Evolutionary conservation across 164 flowering plant genomes (phyloP).

Genomic region (Santalum album): DNA sequence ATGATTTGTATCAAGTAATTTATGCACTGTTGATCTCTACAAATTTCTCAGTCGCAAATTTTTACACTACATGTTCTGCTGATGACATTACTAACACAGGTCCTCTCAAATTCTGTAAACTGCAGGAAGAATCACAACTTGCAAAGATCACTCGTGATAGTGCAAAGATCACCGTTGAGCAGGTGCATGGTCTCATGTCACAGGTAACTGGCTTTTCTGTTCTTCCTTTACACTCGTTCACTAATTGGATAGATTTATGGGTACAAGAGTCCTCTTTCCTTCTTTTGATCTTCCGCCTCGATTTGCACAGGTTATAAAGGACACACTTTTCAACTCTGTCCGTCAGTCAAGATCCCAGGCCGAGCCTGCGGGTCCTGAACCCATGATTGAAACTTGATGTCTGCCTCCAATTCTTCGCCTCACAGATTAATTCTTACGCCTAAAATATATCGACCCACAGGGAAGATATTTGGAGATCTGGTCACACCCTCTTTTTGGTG

Average conservation of each 20-base stretch:
- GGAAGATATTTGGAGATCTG: no score
- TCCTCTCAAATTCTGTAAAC: slow-evolving; percentile 1
- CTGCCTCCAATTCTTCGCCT: no score
- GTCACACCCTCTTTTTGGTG: no score
- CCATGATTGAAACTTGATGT: slow-evolving; percentile 85
- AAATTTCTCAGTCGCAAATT: no score
- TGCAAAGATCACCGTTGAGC: slow-evolving; percentile 96
- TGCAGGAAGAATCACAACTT: slow-evolving; percentile 93
- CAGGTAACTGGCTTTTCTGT: slow-evolving; percentile 48
- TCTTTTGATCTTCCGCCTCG: neutral
- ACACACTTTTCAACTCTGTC: slow-evolving; percentile 88
- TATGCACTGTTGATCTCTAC: no score
- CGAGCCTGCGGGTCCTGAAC: slow-evolving; percentile 63
- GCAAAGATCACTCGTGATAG: slow-evolving; percentile 95
- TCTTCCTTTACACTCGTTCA: no score
- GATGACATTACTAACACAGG: no score
- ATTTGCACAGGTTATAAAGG: slow-evolving; percentile 83
- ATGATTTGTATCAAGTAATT: no score
- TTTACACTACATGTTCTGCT: no score
- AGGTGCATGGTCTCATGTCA: slow-evolving; percentile 99
- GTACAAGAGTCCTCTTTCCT: neutral
- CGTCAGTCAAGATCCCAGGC: slow-evolving; percentile 33
- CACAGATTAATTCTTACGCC: no score
- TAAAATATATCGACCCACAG: no score
- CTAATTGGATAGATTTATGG: no score